Conservation (phyloP, 2,329 filamentous ascomycete species). For the Talaromyces sp. region DNA sequence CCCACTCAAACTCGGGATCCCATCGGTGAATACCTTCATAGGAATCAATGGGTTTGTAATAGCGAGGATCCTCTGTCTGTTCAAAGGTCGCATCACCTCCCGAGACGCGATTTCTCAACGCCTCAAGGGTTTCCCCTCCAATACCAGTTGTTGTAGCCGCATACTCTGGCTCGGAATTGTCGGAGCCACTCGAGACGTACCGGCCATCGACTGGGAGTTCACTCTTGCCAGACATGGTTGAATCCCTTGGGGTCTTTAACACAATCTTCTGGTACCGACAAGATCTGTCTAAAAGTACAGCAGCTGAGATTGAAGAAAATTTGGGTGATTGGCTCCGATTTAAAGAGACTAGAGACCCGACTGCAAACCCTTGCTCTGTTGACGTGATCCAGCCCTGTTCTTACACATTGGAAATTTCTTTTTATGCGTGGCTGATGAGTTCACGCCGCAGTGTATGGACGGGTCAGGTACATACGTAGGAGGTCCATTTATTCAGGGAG, state of each 20-base stretch:
- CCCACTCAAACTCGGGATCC: conserved; percentile 47
- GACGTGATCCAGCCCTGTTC: conserved; percentile 10
- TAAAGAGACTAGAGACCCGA: background rate
- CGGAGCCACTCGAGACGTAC: conserved; percentile 2
- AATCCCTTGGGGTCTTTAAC: background rate
- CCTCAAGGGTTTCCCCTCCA: background rate
- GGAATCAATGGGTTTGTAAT: conserved; percentile 37
- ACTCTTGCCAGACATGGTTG: conserved; percentile 7
- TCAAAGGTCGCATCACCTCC: conserved; percentile 33
- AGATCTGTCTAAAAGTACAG: background rate
- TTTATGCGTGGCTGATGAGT: background rate
- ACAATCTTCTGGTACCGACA: background rate
- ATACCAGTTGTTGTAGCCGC: conserved; percentile 13
- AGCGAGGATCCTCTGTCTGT: conserved; percentile 32
- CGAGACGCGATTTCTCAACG: conserved; percentile 6
- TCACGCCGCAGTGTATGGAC: background rate
- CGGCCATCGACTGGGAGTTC: background rate
- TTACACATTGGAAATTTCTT: background rate
- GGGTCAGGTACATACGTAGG: background rate
- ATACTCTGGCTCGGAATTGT: conserved; percentile 3
- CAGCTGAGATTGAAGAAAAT: background rate
- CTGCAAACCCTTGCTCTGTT: background rate
- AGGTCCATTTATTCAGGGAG: background rate
- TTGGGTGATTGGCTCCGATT: background rate
- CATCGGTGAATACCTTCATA: conserved; percentile 51